Base-by-base conservation (phyloP, 257 asterid species). In the Osmanthus fragrans region DNA sequence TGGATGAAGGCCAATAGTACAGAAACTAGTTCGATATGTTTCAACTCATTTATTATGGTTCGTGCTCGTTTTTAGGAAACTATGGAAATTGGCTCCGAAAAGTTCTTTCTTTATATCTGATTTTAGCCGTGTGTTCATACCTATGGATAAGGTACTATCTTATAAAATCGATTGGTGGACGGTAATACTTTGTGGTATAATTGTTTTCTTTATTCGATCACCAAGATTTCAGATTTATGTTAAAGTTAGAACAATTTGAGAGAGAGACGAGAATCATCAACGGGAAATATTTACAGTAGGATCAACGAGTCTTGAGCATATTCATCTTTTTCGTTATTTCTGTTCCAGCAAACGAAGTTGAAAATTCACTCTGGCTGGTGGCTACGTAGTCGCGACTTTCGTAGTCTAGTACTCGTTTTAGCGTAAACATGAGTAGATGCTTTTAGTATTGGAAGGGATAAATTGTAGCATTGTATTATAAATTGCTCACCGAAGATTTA, bases 1-100 rank as follows among this genome's bases (percentile, higher is more conserved):
- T 94, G 98, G 97, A 94, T 79, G 97, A 94, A 86, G 94, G 95
- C 82, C 89, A 86, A 75, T 90, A 85, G 87, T 75, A 23, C 0
- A 23, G 49, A 23, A 60, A 23, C 68, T 12, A 60, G 36, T 63
- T 63, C 36, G 25, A 63, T 4, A 4, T 63, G 36, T 25, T 25
- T 10, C 69, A 11, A n/a, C 10, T n/a, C 23, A 27, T 25, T 63
- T 63, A 7, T 63, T 11, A 9, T 5, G 33, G 68, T 63, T 63
- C 33, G 5, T 63, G 32, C 16, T 63, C 16, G 0, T 11, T 25
- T 25, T 54, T 25, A 0, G 18, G 34, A 11, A 25, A 23, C 19
- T 25, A 25, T 63, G 69, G 34, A 63, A 63, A 63, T 8, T 1
- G 23, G 7, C 18, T 27, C 12, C 2, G 0, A 11, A 12, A 32